Base-by-base conservation (phyloP, 805 yeast genomes). In the Candida fluviatilis region DNA sequence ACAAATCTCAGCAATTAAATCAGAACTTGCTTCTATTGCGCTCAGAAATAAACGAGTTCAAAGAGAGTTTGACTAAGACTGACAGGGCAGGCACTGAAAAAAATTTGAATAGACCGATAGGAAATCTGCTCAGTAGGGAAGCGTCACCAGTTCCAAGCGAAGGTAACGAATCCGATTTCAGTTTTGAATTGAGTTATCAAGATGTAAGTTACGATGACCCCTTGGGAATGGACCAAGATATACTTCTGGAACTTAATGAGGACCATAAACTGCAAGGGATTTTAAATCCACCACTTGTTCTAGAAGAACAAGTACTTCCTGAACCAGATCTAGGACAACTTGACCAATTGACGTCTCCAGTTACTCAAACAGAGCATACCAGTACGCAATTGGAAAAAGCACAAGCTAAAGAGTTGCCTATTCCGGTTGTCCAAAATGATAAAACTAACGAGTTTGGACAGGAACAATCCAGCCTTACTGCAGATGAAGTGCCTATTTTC, bases 41-140 rank as follows among this genome's bases (percentile, higher is more conserved):
- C 35, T 55, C 60, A 18, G 74, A 68, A 43, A 66, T 68, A 43
- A 67, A 68, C 43, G 73, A 68, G 40, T 68, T 68, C 43, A 68
- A 66, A 37, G 73, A 67, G 38, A 65, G 69, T 38, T 55, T 68
- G 42, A 57, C 57, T 27, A 54, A 49, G 30, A 42, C 47, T 7
- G 68, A 62, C n/a, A 30, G 17, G 32, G 29, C 16, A 16, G 24
- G 15, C 6, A 16, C 27, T 13, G 14, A 33, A 14, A 17, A 26
- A 6, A 23, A 18, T 18, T 28, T 31, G 11, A 24, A 19, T 6
- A 37, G 31, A 16, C 39, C 45, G 6, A 16, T 14, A 7, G 26
- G 18, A 12, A 34, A 33, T 25, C 17, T 16, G 6, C 7, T 12
- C 5, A 17, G 25, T 11, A 25, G 25, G 11, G 24, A 15, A 4